Evolutionary conservation across 768 basidiomycete genomes (phyloP).

Genomic region (Suillus americanus): DNA sequence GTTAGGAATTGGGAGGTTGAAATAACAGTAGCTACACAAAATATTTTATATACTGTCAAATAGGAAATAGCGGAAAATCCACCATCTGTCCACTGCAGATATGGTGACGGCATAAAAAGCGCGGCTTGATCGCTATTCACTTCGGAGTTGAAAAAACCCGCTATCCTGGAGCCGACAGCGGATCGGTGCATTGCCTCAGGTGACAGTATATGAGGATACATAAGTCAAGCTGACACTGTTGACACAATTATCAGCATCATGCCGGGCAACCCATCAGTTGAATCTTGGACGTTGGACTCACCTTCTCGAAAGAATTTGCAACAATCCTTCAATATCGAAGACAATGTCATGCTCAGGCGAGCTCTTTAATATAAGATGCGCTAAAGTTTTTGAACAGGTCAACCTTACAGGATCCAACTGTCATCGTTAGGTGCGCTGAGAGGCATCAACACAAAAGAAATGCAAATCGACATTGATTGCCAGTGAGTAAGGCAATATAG

Average conservation of each 20-base stretch:
- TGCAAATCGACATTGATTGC: background rate
- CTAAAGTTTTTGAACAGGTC: background rate
- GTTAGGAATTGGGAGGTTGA: background rate
- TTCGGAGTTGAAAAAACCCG: background rate
- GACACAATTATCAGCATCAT: background rate
- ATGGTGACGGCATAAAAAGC: background rate
- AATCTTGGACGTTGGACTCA: background rate
- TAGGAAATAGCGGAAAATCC: background rate
- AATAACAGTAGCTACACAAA: background rate
- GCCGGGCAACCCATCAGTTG: background rate
- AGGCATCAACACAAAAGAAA: background rate
- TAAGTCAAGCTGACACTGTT: background rate
- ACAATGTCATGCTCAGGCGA: background rate
- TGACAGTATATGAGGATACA: background rate
- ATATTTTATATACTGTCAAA: background rate
- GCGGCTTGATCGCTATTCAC: background rate
- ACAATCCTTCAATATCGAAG: background rate
- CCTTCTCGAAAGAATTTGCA: background rate
- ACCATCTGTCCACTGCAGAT: background rate
- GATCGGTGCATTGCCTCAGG: slow-evolving; percentile 9
- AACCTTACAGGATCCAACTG: background rate
- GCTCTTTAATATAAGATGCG: background rate
- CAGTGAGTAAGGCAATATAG: background rate
- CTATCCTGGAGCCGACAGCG: background rate
- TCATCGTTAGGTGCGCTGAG: background rate